A percentile compares a stretch with the other conserved stretches of the same genome.
These are phyloP conservation scores for Naegleria lovaniensis DNA, from an alignment of 208 protist species.

Conservation along the genomic window DNA sequence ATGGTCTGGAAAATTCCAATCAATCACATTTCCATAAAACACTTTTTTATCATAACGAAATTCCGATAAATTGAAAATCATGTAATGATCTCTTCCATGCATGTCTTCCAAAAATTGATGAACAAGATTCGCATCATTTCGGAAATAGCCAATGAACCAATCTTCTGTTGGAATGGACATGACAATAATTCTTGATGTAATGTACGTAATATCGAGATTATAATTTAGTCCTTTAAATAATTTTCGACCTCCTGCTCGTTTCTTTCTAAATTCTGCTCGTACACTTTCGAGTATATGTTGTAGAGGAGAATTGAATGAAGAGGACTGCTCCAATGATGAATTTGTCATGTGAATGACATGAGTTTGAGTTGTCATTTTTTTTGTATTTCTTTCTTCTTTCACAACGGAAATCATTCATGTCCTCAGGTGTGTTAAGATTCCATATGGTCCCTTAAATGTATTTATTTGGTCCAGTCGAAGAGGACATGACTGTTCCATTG, in stretches of 20 bases:
- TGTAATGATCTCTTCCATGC: slow-evolving; percentile 17
- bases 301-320: too few species aligned
- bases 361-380: too few species aligned
- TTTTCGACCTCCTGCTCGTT: slow-evolving; percentile 61
- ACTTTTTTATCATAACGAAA: background rate
- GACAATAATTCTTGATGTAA: slow-evolving; percentile 40
- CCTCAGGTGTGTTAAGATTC: too few species aligned
- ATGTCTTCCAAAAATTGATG: slow-evolving; percentile 8
- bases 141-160: background rate
- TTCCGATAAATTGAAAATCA: slow-evolving; percentile 22
- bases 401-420: too few species aligned
- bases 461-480: background rate
- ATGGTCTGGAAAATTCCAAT: slow-evolving; percentile 33
- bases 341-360: too few species aligned
- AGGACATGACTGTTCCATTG: background rate
- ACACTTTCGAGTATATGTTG: background rate
- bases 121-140: slow-evolving; percentile 22
- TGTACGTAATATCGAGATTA: slow-evolving; percentile 85
- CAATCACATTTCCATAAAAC: background rate
- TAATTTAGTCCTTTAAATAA: slow-evolving; percentile 71
- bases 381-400: too few species aligned
- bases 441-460: background rate
- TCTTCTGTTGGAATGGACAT: slow-evolving; percentile 26
- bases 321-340: too few species aligned
- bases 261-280: slow-evolving; percentile 54